phyloP scores from a whole-genome alignment of 2,329 filamentous ascomycete species.

The Fusarium sp. region DNA sequence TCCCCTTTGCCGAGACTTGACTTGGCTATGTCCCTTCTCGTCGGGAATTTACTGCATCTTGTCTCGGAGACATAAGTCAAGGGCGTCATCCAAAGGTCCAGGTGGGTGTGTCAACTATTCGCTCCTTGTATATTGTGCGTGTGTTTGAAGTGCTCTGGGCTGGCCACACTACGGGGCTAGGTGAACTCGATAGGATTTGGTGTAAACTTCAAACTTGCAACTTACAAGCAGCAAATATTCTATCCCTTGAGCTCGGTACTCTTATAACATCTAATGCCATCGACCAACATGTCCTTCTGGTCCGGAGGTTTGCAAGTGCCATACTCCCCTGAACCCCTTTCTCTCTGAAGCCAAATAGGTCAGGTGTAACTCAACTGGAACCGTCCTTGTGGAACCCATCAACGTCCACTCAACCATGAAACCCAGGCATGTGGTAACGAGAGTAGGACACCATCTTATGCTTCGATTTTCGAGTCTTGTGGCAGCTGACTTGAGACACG shows the following conservation, averaged over 20 bases:
- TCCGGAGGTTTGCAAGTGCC: no score
- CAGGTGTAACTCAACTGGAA: neutral
- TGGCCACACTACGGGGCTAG: no score
- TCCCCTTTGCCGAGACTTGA: neutral
- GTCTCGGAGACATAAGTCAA: neutral
- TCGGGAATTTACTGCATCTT: neutral
- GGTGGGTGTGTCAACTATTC: neutral
- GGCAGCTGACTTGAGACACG: neutral
- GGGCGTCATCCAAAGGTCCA: neutral
- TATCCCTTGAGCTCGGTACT: neutral
- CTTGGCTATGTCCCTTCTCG: neutral
- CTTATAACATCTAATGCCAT: no score
- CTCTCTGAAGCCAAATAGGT: neutral
- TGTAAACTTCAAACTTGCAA: neutral
- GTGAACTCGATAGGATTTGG: neutral
- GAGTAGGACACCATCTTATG: neutral
- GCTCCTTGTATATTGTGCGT: neutral
- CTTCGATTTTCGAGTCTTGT: neutral
- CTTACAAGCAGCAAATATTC: neutral
- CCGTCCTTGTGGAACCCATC: neutral
- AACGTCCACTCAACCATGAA: neutral
- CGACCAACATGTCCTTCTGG: no score
- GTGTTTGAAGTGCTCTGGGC: neutral
- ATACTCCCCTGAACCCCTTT: neutral
- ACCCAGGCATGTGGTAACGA: neutral